Base-by-base conservation (phyloP, 2,329 filamentous ascomycete genomes). In the Magnaporthales sp. region DNA sequence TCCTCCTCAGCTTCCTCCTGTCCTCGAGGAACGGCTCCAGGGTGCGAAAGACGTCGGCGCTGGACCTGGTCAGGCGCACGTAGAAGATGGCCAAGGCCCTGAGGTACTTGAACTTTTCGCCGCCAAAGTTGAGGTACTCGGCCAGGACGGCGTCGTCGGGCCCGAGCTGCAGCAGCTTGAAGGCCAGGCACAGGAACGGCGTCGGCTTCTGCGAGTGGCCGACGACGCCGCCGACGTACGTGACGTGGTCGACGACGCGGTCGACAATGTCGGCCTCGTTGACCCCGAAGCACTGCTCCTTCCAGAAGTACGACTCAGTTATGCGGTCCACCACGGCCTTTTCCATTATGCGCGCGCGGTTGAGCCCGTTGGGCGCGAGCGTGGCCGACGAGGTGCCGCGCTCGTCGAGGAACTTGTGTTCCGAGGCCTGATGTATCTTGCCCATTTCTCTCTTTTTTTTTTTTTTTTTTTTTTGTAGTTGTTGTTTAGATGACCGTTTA, bases 261-360 rank as follows among this genome's bases (percentile, higher is more conserved):
- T 97, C 92, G 72, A 97, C 90, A 6, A 99, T 82, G 77, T 89
- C 86, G 65, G 87, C 86, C 75, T 89, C 88, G 80, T 98, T 99
- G 70, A 99, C 84, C 58, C 91, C 95, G 79, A 98, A 99, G 77
- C 95, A 97, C 80, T 97, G 93, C 79, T 98, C 95, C 78, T 97
- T 97, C 91, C 93, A 99, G 81, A 97, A 99, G 80, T 97, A 96
- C 66, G 89, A 92, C 75, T 97, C 93, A 71, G 93, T 88, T 77
- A 99, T 97, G 75, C 95, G 93, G 79, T 99, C 95, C 75, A 91
- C 91, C 70, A 97, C 92, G 56, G 93, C 91, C 77, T 96, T 97
- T 78, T 98, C 94, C 84, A 98, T 91, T 68, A 98, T 91, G 4
- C 91, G 93, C n/a, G 93, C 91, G 0, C 94, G 94, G 80, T 97